Percentiles rank a stretch among this genome's conserved stretches.
These are phyloP conservation scores for Scenedesmus sp. DNA, from an alignment of 163 green algal species.

Conservation along the genomic window DNA sequence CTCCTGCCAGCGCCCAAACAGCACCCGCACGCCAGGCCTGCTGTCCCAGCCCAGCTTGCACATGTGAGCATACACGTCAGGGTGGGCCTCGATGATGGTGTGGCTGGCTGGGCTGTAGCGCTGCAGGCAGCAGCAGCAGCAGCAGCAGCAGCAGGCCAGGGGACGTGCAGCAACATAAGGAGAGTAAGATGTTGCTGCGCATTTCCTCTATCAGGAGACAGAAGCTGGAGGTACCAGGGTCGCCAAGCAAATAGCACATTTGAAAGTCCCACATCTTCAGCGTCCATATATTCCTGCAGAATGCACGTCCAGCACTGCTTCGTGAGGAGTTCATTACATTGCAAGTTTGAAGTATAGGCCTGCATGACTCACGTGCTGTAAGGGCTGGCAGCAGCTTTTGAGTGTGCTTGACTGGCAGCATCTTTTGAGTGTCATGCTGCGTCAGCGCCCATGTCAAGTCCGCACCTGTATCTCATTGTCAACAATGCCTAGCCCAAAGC, in stretches of 20 bases:
- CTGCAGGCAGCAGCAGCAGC: slow-evolving; percentile 50
- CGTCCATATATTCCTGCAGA: background rate
- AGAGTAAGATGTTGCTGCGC: background rate
- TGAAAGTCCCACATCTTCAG: background rate
- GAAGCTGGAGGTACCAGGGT: background rate
- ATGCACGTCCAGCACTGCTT: too few relatives aligned
- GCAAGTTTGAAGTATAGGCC: background rate
- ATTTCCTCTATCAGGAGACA: background rate
- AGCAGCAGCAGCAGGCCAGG: background rate
- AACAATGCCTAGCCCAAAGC: slow-evolving; percentile 97
- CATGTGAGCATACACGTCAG: slow-evolving; percentile 90
- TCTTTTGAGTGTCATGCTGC: too few relatives aligned
- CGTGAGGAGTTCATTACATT: background rate
- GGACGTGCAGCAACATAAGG: background rate
- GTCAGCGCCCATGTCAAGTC: too few relatives aligned
- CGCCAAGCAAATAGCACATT: background rate
- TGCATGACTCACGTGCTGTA: background rate
- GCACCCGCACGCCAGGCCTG: slow-evolving; percentile 82
- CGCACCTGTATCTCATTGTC: slow-evolving; percentile 85
- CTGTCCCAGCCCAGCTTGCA: slow-evolving; percentile 82
- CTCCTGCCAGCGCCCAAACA: slow-evolving; percentile 93
- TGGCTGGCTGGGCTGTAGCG: slow-evolving; percentile 71
- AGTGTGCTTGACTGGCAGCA: background rate
- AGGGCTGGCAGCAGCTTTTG: too few relatives aligned
- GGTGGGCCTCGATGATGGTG: slow-evolving; percentile 97